A percentile compares a stretch with the other conserved stretches of the same genome.
Evolutionary conservation across 1,139 yeast species (phyloP).

Genomic region (Candida tetrigidarum): DNA sequence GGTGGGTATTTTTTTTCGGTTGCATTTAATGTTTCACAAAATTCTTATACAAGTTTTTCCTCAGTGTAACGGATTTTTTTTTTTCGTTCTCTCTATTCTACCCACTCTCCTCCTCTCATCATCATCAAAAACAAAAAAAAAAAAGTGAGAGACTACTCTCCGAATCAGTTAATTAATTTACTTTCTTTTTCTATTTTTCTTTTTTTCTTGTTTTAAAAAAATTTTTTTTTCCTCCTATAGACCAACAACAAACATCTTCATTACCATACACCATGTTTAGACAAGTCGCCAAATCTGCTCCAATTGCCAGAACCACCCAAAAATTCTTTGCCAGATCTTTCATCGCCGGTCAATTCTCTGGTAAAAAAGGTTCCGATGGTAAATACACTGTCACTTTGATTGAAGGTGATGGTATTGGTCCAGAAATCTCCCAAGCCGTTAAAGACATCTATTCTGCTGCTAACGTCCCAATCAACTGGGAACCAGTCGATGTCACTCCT

Average conservation of each 20-base stretch:
- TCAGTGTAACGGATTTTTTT: conserved; percentile 2
- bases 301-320: conserved; percentile 28
- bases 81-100: background rate
- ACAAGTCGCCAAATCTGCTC: conserved; percentile 40
- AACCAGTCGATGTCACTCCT: conserved; percentile 95
- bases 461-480: conserved; percentile 95
- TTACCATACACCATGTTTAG: conserved; percentile 42
- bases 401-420: conserved; percentile 99
- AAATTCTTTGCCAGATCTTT: conserved; percentile 46
- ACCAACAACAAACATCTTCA: background rate
- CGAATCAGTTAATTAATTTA: conserved; percentile 4
- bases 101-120: background rate
- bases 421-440: conserved; percentile 92
- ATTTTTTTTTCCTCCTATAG: conserved; percentile 1
- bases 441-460: conserved; percentile 93
- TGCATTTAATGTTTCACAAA: conserved; percentile 3
- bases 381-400: conserved; percentile 93
- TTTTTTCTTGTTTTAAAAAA: no score
- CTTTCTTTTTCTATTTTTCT: conserved; percentile 3
- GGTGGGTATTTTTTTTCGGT: background rate
- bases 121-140: conserved; percentile 3
- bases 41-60: background rate
- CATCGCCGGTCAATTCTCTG: conserved; percentile 56
- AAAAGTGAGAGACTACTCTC: conserved; percentile 6
- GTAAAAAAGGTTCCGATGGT: conserved; percentile 54